These are phyloP conservation scores for Selaginella moellendorffii DNA, from an alignment of 75 land plant genomes.

Conservation along the genomic window DNA sequence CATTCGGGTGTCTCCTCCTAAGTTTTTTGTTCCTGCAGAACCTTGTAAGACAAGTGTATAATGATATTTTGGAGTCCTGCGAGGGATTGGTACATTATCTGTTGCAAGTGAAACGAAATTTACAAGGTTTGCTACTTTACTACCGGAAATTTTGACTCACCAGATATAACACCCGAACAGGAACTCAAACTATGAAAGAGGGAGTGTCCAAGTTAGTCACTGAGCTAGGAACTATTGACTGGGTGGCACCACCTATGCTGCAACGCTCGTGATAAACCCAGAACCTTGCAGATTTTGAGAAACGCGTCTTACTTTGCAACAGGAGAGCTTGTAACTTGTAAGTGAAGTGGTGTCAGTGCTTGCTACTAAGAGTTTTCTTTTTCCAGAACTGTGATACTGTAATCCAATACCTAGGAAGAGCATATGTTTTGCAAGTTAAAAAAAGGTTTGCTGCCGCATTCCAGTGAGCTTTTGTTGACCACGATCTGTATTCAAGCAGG, in stretches of 20 bases:
- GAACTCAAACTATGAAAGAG: constrained; percentile 19
- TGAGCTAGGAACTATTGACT: constrained; percentile 17
- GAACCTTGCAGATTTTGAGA: too few relatives aligned
- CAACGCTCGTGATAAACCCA: too few relatives aligned
- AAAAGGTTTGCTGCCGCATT: too few relatives aligned
- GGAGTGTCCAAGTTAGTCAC: constrained; percentile 13
- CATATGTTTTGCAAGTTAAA: too few relatives aligned
- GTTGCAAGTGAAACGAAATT: constrained; percentile 10
- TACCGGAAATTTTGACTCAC: background rate
- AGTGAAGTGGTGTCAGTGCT: too few relatives aligned
- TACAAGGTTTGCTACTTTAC: constrained; percentile 11
- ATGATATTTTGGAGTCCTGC: constrained; percentile 17
- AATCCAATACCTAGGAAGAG: too few relatives aligned
- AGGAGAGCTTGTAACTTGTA: too few relatives aligned
- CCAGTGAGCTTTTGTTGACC: too few relatives aligned
- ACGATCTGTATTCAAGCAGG: too few relatives aligned
- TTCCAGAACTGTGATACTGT: too few relatives aligned
- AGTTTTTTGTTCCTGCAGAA: constrained; percentile 9
- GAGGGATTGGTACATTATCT: constrained; percentile 15
- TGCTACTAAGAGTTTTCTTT: too few relatives aligned
- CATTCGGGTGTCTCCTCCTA: background rate
- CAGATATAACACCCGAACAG: constrained; percentile 7
- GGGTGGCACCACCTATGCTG: constrained; percentile 27
- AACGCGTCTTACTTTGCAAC: too few relatives aligned
- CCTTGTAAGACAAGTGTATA: constrained; percentile 13